A percentile compares a stretch with the other conserved stretches of the same genome.
Evolutionary conservation across 371 early-diverging fungal species (phyloP).

Genomic region (Polyrhizophydium stewartii): DNA sequence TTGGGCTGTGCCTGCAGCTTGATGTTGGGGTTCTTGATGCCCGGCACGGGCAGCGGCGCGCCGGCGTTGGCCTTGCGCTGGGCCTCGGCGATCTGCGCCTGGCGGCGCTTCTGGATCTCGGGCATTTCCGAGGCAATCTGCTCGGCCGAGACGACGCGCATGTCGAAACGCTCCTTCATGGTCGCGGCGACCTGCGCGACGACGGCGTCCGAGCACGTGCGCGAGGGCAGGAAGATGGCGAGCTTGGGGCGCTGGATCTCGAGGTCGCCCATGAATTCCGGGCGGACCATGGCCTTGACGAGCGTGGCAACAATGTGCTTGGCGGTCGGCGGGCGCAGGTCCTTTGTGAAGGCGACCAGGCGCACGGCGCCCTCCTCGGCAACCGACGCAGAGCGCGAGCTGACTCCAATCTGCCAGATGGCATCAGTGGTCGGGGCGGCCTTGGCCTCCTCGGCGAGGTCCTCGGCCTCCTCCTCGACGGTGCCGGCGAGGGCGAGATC

Average conservation of each 20-base stretch:
- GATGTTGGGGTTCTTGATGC: too few relatives aligned
- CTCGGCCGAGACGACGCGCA: slow-evolving; percentile 21
- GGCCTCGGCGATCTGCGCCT: background rate
- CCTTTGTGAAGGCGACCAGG: slow-evolving; percentile 24
- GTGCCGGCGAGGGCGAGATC: background rate
- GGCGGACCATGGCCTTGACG: slow-evolving; percentile 30
- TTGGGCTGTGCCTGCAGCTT: slow-evolving; percentile 25
- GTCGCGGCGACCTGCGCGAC: slow-evolving; percentile 12
- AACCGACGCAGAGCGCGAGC: slow-evolving; percentile 28
- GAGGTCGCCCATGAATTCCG: slow-evolving; percentile 10
- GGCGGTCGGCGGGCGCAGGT: slow-evolving; percentile 16
- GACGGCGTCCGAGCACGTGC: slow-evolving; percentile 16
- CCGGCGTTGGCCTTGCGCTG: background rate
- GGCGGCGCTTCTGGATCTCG: background rate
- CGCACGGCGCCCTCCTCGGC: slow-evolving; percentile 35
- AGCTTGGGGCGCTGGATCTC: slow-evolving; percentile 14
- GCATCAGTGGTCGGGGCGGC: slow-evolving; percentile 10
- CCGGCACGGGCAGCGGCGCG: background rate
- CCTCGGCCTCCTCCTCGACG: slow-evolving; percentile 17
- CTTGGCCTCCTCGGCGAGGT: slow-evolving; percentile 10
- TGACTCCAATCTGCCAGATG: slow-evolving; percentile 34
- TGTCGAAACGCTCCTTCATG: slow-evolving; percentile 9
- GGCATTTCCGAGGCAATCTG: slow-evolving; percentile 13
- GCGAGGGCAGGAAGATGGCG: slow-evolving; percentile 24
- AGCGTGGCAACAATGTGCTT: slow-evolving; percentile 23